Base-by-base conservation (phyloP, 1,139 yeast species). In the Entelexis paramagnoliae region DNA sequence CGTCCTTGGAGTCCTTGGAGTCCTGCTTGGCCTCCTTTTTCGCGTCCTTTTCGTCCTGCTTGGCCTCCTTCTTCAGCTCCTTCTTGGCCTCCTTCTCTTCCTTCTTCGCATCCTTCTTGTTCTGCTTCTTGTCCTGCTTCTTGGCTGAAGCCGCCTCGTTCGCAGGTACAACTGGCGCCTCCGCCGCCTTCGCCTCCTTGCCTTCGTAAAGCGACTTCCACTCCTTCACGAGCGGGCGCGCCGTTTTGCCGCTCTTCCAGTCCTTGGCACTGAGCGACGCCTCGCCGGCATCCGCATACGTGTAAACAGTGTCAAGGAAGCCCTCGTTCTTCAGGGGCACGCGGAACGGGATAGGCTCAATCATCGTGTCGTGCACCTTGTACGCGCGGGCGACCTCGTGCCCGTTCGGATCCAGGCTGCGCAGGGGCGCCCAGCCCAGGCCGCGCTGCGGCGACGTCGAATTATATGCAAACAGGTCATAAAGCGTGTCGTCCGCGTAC, bases 391-490 rank as follows among this genome's bases (percentile, higher is more conserved):
- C 75, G 41, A 91, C 80, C 68, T 91, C 98, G 65, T 87, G 89
- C 48, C 85, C 93, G 57, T 78, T 78, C 35, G 87, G 78, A 61
- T 81, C 81, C 19, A 89, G 89, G 8, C 79, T 73, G 58, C 84
- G 75, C 66, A 88, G 88, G 50, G 98, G 97, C 22, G 91, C 78
- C 45, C 83, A 78, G 0, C 96, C 94, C 65, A 89, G 81, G 1
- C 99, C 99, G 68, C 98, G 82, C 73, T 91, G 98, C 2, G 98
- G 94, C 48, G 87, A 95, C 6, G 80, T 78, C 2, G 96, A 87
- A 54, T 82, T 81, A 67, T 77, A 91, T 66, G 89, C 96, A 6
- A 95, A 84, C 57, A 91, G 72, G 59, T 85, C 88, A 68, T 74
- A 80, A 56, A 91, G 73, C 60, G 79, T 82, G 63, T 91, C 97